Base-by-base conservation (phyloP, 352 stramenopile species). In the Globisporangium takayamanum region DNA sequence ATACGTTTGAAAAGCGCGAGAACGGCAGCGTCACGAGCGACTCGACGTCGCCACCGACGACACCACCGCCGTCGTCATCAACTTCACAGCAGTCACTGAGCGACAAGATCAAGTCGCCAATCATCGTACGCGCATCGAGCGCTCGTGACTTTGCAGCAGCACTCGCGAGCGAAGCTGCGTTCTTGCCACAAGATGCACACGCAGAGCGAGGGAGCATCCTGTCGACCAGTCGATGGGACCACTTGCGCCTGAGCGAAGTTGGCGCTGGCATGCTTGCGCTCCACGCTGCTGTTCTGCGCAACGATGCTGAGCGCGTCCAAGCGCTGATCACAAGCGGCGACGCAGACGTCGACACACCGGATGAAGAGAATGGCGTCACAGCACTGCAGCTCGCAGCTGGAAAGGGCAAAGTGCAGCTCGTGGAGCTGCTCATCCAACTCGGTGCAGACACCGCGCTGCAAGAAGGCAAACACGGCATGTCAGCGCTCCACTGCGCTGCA, bases 381-480 rank as follows among this genome's bases (percentile, higher is more conserved):
- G 55, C 61, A 20, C 56, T 67, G 42, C 61, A 59, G 20, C 52
- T 67, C n/a, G 61, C 61, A 2, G 55, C 61, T 15, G 48, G 30
- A 3, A 63, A 62, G 37, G 61, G 61, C 20, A 49, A 54, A 10
- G 37, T 15, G 26, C 41, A 46, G 22, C 49, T 67, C 22, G 55
- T 67, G 6, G 42, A 63, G 49, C 48, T 57, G 42, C 20, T 67
- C 28, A 36, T 67, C 16, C 6, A 11, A 22, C 50, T 53, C 26
- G 55, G 61, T 18, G 61, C 61, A 1, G 11, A 63, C n/a, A 28
- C 50, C 14, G 16, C 52, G 37, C 49, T 53, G 15, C 48, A 59
- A 37, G 26, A 53, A 18, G 53, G 54, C 22, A 56, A 56, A 11
- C 50, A 65, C 41, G 6, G n/a, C 20, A 60, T 60, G 52, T 51